Evolutionary conservation across 2,329 filamentous ascomycete genomes (phyloP).

Genomic region (Botryotinia calthae): DNA sequence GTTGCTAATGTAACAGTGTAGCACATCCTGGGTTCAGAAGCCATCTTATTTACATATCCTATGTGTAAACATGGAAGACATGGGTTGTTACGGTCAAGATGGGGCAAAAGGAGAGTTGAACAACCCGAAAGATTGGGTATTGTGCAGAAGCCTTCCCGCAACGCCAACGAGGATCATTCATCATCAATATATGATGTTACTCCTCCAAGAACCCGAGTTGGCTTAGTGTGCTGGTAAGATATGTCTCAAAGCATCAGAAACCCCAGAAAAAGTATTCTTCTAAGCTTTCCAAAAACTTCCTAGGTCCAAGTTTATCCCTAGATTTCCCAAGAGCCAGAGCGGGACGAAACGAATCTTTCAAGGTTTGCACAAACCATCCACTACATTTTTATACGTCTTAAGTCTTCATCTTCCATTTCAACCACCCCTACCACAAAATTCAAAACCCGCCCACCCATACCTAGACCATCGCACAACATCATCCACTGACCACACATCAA

Average conservation of each 20-base stretch:
- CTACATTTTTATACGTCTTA: background rate
- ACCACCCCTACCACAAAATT: conserved; percentile 11
- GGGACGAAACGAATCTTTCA: conserved; percentile 18
- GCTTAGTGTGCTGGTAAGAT: conserved; percentile 1
- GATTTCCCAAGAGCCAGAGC: conserved; percentile 16
- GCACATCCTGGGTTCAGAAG: background rate
- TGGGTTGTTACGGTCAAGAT: background rate
- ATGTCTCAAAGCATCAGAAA: conserved; percentile 18
- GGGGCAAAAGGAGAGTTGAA: conserved; percentile 1
- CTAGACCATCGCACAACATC: conserved; percentile 6
- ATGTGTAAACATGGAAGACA: background rate
- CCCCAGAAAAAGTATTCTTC: conserved; percentile 1
- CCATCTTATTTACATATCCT: background rate
- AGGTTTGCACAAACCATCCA: conserved; percentile 19
- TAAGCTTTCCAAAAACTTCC: conserved; percentile 3
- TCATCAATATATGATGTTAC: conserved; percentile 19
- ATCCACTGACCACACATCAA: conserved; percentile 12
- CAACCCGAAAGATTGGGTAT: conserved; percentile 21
- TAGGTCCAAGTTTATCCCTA: conserved; percentile 6
- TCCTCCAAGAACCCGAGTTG: background rate
- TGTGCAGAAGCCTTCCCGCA: conserved; percentile 21
- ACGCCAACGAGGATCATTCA: conserved; percentile 22
- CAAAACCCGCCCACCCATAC: conserved; percentile 10
- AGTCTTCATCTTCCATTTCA: conserved; percentile 12
- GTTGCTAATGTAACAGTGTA: background rate